A percentile compares a stretch with the other conserved stretches of the same genome.
phyloP scores from a whole-genome alignment of 108 stramenopile genomes.

The Phaeodactylum tricornutum region DNA sequence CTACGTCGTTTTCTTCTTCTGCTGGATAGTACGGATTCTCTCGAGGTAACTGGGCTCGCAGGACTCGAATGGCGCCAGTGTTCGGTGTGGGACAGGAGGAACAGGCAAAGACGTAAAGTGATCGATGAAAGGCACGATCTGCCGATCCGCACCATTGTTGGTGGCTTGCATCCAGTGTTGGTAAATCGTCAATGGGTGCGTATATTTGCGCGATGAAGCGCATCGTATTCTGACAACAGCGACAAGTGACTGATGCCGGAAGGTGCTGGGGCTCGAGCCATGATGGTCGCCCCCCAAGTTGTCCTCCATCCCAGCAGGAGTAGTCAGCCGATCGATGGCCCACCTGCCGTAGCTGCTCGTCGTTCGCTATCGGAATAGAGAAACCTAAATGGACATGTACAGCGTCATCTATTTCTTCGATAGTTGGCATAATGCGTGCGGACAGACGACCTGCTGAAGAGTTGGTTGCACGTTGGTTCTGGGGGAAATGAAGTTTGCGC shows the following conservation, averaged over 20 bases:
- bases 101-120: constrained; percentile 75
- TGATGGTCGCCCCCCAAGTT: constrained; percentile 57
- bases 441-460: no score
- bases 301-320: constrained; percentile 78
- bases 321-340: constrained; percentile 16
- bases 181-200: constrained; percentile 57
- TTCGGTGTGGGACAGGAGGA: constrained; percentile 32
- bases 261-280: constrained; percentile 77
- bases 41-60: constrained; percentile 58
- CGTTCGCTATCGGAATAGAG: constrained; percentile 1
- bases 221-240: constrained; percentile 17
- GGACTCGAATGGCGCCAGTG: constrained; percentile 33
- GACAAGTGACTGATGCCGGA: constrained; percentile 8
- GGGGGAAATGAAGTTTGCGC: no score
- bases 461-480: no score
- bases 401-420: no score
- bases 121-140: constrained; percentile 64
- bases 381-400: constrained; percentile 5
- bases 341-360: constrained; percentile 17
- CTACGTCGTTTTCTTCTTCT: constrained; percentile 18
- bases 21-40: constrained; percentile 66
- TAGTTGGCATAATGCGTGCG: no score
- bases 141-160: constrained; percentile 1
- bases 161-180: neutral
- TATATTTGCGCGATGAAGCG: constrained; percentile 62